Percentiles rank a stretch among this genome's conserved stretches.
phyloP scores from a whole-genome alignment of 1,284 basidiomycete species.

The Tilletia setariae region DNA sequence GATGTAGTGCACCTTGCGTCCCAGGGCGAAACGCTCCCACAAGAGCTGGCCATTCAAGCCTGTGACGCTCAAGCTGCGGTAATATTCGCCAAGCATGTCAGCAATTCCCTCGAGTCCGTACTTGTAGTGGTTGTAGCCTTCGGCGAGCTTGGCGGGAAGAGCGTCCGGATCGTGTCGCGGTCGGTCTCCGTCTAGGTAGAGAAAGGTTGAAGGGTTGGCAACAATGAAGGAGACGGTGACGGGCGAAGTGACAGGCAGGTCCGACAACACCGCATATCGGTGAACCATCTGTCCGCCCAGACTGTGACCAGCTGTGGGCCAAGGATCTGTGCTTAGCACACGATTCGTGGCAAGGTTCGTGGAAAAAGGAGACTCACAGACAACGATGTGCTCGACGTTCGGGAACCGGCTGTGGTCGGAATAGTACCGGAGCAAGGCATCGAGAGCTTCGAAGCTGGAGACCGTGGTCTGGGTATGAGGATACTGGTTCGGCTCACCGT shows the following conservation, averaged over 20 bases:
- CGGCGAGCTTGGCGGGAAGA: background rate
- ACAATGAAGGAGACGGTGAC: constrained; percentile 23
- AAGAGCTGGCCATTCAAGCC: background rate
- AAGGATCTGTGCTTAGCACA: background rate
- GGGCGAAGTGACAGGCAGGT: background rate
- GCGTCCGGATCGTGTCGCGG: background rate
- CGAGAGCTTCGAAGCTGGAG: constrained; percentile 33
- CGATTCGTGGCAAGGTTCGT: background rate
- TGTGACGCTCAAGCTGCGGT: constrained; percentile 10
- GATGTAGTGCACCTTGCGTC: constrained; percentile 23
- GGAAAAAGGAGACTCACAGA: constrained; percentile 23
- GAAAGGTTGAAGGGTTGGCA: constrained; percentile 30
- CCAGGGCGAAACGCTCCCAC: constrained; percentile 15
- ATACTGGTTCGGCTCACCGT: constrained; percentile 24
- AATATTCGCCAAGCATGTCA: constrained; percentile 18
- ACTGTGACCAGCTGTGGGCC: constrained; percentile 29
- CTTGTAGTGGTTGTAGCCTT: constrained; percentile 35
- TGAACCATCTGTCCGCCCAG: constrained; percentile 32
- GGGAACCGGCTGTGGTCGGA: constrained; percentile 6
- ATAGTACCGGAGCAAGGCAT: constrained; percentile 24
- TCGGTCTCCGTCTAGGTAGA: constrained; percentile 27
- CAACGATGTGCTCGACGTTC: constrained; percentile 18
- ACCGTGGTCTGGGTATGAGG: constrained; percentile 19
- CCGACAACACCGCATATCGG: constrained; percentile 28
- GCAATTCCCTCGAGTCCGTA: constrained; percentile 27